phyloP scores from a whole-genome alignment of 2,329 filamentous ascomycete genomes.

The Claviceps sp. region DNA sequence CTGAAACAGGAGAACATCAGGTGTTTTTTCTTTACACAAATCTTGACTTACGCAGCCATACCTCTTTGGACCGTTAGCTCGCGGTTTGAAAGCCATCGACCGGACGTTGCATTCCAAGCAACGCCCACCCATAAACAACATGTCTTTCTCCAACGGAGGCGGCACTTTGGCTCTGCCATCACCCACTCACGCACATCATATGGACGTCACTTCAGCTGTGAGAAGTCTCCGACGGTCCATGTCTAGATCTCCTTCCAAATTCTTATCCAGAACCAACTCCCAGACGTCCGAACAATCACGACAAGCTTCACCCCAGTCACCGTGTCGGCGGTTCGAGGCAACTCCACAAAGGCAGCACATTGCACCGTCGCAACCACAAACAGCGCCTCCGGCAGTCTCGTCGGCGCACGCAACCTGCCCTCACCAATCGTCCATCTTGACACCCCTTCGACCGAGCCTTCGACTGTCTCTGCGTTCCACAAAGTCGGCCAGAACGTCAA shows the following conservation, averaged over 20 bases:
- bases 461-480: slow-evolving; percentile 53
- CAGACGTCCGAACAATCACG: slow-evolving; percentile 35
- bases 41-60: slow-evolving; percentile 12
- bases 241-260: slow-evolving; percentile 89
- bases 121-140: slow-evolving; percentile 16
- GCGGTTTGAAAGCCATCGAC: slow-evolving; percentile 8
- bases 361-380: slow-evolving; percentile 18
- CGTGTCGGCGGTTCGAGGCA: slow-evolving; percentile 29
- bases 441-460: slow-evolving; percentile 52
- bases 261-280: slow-evolving; percentile 42
- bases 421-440: slow-evolving; percentile 39
- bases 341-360: slow-evolving; percentile 23
- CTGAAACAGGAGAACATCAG: background rate
- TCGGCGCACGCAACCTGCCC: slow-evolving; percentile 16
- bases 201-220: slow-evolving; percentile 71
- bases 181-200: slow-evolving; percentile 68
- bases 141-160: slow-evolving; percentile 48
- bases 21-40: slow-evolving; percentile 2
- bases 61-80: slow-evolving; percentile 12
- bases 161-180: slow-evolving; percentile 79
- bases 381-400: slow-evolving; percentile 22
- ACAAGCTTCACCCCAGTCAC: slow-evolving; percentile 35
- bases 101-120: slow-evolving; percentile 15
- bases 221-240: slow-evolving; percentile 75
- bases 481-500: slow-evolving; percentile 42